Evolutionary conservation across 768 basidiomycete species (phyloP), one percentile per base, ranked within the genome.

Genomic region (Amanita rimosa): DNA sequence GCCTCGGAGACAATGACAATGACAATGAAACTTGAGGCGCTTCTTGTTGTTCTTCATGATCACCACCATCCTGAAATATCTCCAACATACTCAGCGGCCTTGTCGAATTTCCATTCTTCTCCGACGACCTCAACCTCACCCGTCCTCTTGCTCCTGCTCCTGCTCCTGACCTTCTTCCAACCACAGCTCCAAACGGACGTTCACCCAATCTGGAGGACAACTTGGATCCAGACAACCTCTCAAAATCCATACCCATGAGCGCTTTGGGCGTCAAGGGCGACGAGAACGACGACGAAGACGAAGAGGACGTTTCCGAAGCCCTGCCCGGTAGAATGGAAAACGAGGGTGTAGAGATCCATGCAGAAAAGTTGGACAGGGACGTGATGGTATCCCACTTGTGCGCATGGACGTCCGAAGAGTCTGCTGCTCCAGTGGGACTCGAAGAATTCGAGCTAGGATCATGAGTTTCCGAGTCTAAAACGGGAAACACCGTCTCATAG

Each of bases 401-500:
- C 13, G 36, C 26, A 11, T 41, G 10, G 35, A 14, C 16, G 4
- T 27, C 27, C 11, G 26, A 14, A 17, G 26, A 14, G 21, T 42
- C 14, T 1, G 31, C 6, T 16, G 29, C 5, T 7, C 14, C n/a
- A 48, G n/a, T 26, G 13, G 36, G 14, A 17, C 26, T 48, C n/a
- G n/a, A n/a, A n/a, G 7, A 24, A 40, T 31, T 36, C 3, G 33
- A 9, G 6, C 16, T 1, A 3, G 45, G 11, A 21, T 14, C 10
- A 17, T 58, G 58, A 10, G 57, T 42, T 16, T 56, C 55, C 8
- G 59, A 53, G 16, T 73, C 64, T 31, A 83, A 57, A 2, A 85
- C 49, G 0, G 89, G 89, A 55, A 95, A 95, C 14, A 93, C 84
- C 10, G 83, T 76, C 53, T 89, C 85, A 57, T 83, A 95, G 63